Evolutionary conservation across 2,329 filamentous ascomycete genomes (phyloP), one percentile per base, ranked within the genome.

Genomic region (Rhinocladiella mackenziei): DNA sequence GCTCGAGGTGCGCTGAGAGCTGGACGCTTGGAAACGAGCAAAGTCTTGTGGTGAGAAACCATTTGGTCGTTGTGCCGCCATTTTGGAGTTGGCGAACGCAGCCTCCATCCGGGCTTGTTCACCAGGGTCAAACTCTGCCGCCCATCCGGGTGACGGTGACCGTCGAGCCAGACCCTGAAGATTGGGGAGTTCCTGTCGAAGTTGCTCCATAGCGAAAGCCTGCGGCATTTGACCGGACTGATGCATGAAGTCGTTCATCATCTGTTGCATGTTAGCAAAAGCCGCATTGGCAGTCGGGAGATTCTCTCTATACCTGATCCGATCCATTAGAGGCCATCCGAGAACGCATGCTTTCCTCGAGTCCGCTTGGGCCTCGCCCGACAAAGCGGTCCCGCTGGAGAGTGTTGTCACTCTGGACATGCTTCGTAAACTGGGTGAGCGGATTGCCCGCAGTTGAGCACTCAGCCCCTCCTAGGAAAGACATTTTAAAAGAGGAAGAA

Each of bases 371-470:
- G 0, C 81, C 82, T 55, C 83, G 75, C 51, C 86, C 87, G 48
- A 86, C 82, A 50, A 97, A 74, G 48, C 92, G 81, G 67, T 98
- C 92, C 60, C 89, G 78, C 70, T 97, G 92, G 45, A 97, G 73
- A 45, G 86, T 92, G 70, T 89, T 94, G 72, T 98, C 92, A 76
- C 94, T 88, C 63, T 94, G 86, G 45, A 92, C 87, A 67, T 96
- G 89, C 69, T 98, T 98, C 54, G 89, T 88, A 66, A 98, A 94
- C 74, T 97, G 92, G 64, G 87, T 91, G 60, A 98, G 81, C 45
- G 94, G 92, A 68, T 98, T 98, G 62, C 84, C 88, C 55, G 86
- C 89, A 51, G 92, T 94, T 44, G 91, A 97, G 76, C 92, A 98
- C 72, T 97, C 92, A 58, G 91, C 86, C 58, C 91, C 89, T 69